These are phyloP conservation scores for Phlyctochytrium arcticum DNA, from an alignment of 192 early-diverging fungal species.

Conservation along the genomic window DNA sequence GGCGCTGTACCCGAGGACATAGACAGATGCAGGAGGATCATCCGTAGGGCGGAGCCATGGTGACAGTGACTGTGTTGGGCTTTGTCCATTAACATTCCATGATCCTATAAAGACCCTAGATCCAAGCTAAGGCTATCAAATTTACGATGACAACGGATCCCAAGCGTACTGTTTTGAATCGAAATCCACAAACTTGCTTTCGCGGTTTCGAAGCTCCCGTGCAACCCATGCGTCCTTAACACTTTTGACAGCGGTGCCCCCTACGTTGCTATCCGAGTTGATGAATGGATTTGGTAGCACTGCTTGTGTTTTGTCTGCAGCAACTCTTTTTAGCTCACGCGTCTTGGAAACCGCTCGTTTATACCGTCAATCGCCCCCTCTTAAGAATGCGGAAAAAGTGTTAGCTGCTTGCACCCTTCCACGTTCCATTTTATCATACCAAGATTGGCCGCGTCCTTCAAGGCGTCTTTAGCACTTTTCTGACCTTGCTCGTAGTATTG, in stretches of 20 bases:
- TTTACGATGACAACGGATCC: background rate
- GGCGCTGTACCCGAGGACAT: constrained; percentile 75
- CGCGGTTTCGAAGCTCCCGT: constrained; percentile 23
- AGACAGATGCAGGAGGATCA: constrained; percentile 53
- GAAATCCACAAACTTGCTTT: constrained; percentile 16
- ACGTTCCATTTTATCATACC: too few species aligned
- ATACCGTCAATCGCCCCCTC: constrained; percentile 17
- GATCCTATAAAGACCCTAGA: constrained; percentile 70
- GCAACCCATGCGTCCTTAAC: constrained; percentile 32
- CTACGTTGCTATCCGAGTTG: constrained; percentile 13
- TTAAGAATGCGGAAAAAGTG: too few species aligned
- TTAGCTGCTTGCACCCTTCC: too few species aligned
- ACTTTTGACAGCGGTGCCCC: constrained; percentile 13
- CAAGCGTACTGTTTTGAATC: constrained; percentile 1
- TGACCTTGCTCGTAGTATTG: constrained; percentile 18
- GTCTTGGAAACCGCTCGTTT: too few species aligned
- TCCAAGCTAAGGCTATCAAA: background rate
- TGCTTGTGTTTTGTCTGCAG: background rate
- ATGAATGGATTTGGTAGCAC: constrained; percentile 35
- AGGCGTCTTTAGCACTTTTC: background rate
- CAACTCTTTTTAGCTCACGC: too few species aligned
- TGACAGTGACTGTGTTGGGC: constrained; percentile 52
- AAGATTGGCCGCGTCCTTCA: constrained; percentile 8
- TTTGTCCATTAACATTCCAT: constrained; percentile 86
- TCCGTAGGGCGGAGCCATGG: constrained; percentile 57